Base-by-base conservation (phyloP, 73 alveolate species). In the Durusdinium trenchii region DNA sequence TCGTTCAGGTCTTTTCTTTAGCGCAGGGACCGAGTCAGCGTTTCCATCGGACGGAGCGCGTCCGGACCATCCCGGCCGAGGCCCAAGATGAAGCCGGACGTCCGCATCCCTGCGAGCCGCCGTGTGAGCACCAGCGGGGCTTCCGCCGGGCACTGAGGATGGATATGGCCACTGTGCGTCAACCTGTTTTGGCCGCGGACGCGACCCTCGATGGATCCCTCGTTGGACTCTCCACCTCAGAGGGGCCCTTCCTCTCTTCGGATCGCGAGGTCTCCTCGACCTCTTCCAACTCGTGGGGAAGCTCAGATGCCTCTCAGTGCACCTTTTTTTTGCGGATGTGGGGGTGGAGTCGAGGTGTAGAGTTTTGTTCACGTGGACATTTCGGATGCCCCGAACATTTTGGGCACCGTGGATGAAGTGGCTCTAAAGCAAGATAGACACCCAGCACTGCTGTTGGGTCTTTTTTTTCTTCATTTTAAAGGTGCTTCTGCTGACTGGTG, bases 81-180 rank as follows among this genome's bases (percentile, higher is more conserved):
- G 92, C 47, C 92, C 71, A 82, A 82, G 40, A 82, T 47, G 47
- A 57, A 57, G 45, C 43, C 47, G 89, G 89, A 78, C 50, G n/a
- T 36, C 71, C 71, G 48, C 36, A 1, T 82, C 32, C 46, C n/a
- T 71, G 92, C 92, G 16, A 28, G 71, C 47, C 92, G 92, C n/a
- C 69, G 92, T 5, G 92, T 28, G 35, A 82, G 7, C 26, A 71
- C 92, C 48, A 82, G 92, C 48, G 71, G 71, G 46, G 92, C 48
- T 30, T 82, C 92, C 26, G 92, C 47, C 18, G 47, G 92, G 71
- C 71, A 48, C 32, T 12, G 12, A 12, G 69, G 69, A 57, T 57
- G 69, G 69, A 57, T 57, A 23, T 57, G 69, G 12, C 23, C 69
- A 57, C 69, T 57, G 69, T 23, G 73, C 73, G 30, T 60, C n/a